A percentile compares a stretch with the other conserved stretches of the same genome.
Conservation (phyloP, 179 eudicot species). For the Gypsophila paniculata region DNA sequence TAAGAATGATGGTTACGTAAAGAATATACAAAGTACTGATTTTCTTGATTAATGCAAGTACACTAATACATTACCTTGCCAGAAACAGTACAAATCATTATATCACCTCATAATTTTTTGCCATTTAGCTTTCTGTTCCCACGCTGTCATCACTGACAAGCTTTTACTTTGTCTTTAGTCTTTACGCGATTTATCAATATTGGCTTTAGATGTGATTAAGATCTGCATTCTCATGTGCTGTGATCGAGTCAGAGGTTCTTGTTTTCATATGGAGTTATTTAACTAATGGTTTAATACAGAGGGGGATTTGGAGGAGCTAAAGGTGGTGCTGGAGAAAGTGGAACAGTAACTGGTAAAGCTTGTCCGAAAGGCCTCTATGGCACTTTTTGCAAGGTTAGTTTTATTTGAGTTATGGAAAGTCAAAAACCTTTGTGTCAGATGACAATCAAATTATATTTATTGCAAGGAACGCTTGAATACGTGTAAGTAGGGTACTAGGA, state of each 20-base stretch:
- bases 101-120: background rate
- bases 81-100: background rate
- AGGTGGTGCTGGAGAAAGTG: constrained; percentile 68
- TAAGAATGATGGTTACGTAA: background rate
- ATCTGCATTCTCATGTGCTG: background rate
- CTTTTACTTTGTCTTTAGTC: constrained; percentile 5
- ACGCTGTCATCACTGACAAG: background rate
- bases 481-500: background rate
- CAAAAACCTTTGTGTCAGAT: background rate
- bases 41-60: background rate
- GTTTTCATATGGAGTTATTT: background rate
- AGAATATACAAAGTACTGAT: background rate
- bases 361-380: constrained; percentile 94
- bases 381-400: constrained; percentile 67
- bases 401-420: constrained; percentile 1
- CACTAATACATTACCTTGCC: background rate
- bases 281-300: constrained; percentile 31
- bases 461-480: background rate
- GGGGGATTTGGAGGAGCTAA: constrained; percentile 76
- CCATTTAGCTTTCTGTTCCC: background rate
- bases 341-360: constrained; percentile 80
- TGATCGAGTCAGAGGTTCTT: constrained; percentile 1
- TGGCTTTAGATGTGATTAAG: background rate
- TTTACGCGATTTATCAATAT: background rate
- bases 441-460: background rate